Conservation (phyloP, 192 early-diverging fungal genomes). For the Glomus cerebriforme region DNA sequence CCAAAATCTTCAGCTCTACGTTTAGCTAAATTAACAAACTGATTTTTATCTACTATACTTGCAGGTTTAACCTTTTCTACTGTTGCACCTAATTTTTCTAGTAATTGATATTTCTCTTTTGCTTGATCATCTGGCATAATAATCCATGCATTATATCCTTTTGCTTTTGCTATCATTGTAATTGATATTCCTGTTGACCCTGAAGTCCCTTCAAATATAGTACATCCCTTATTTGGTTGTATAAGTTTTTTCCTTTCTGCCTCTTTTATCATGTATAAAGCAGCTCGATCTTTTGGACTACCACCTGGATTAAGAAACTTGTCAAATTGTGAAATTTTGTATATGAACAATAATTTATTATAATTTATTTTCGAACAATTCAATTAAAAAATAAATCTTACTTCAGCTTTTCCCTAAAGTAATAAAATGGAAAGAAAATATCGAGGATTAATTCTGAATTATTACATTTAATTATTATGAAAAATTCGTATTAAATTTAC, state of each 20-base stretch:
- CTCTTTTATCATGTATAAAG: constrained; percentile 78
- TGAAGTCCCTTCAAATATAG: constrained; percentile 93
- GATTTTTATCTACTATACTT: constrained; percentile 85
- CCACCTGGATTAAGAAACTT: constrained; percentile 93
- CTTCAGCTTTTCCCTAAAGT: constrained; percentile 38
- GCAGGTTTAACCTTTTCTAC: constrained; percentile 92
- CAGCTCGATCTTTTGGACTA: constrained; percentile 92
- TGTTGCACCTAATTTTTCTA: constrained; percentile 80
- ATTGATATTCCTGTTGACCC: constrained; percentile 96
- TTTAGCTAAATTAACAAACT: constrained; percentile 92
- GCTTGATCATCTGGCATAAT: constrained; percentile 97
- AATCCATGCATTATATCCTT: constrained; percentile 91
- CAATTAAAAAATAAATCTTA: not conserved
- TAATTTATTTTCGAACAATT: too few species aligned
- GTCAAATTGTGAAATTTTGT: not conserved
- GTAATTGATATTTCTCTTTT: constrained; percentile 82
- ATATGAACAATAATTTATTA: constrained; percentile 35
- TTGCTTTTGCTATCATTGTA: constrained; percentile 85
- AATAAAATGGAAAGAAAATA: too few species aligned
- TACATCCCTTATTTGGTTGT: constrained; percentile 69
- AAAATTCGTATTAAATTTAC: constrained; percentile 46
- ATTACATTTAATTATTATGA: not conserved
- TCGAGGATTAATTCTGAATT: not conserved
- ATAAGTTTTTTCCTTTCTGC: constrained; percentile 75
- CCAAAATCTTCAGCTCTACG: constrained; percentile 70